Evolutionary conservation across 495 filamentous ascomycete species (phyloP), one percentile per base, ranked within the genome.

Genomic region (Pyrenopolyporus hunteri): DNA sequence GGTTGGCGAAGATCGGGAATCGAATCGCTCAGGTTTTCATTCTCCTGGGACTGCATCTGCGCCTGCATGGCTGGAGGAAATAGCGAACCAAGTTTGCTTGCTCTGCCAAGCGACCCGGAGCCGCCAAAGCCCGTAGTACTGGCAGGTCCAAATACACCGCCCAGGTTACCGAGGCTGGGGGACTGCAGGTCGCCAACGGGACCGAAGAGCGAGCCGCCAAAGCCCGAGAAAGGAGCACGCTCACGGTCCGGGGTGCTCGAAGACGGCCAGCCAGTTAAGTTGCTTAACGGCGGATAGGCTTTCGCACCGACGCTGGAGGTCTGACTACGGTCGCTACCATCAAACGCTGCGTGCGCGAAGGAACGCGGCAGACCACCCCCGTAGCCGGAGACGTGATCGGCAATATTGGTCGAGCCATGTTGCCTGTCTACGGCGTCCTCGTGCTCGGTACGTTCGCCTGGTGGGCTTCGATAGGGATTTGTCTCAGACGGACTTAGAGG

Each of bases 401-500:
- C 69, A 8, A 69, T 67, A 17, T 65, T 67, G 16, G 68, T 62
- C 1, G 73, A 62, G 14, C 76, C 78, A 17, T 69, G 69, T 29
- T 69, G 71, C 6, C 73, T 70, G 4, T 78, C 77, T 47, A 85
- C 82, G 26, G 83, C 72, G 57, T 92, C 88, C 22, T 91, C 88
- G 2, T 82, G 79, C 19, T 92, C 87, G 0, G 79, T 80, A 26
- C 85, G 85, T 13, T 92, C 89, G n/a, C 84, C 88, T n/a, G 89
- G 85, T 6, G 94, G 95, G 72, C 93, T 98, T 62, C 90, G 89
- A 68, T 93, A 98, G n/a, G 94, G 95, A 72, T 98, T 98, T 0
- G 94, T 98, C 58, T 96, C 92, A 0, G 93, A 94, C 29, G 94
- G 95, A 68, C 95, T 98, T 58, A 89, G 53, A 64, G 83, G 37